A percentile compares a stretch with the other conserved stretches of the same genome.
phyloP scores from a whole-genome alignment of 257 asterid species.

The Solanum ossicruentum region DNA sequence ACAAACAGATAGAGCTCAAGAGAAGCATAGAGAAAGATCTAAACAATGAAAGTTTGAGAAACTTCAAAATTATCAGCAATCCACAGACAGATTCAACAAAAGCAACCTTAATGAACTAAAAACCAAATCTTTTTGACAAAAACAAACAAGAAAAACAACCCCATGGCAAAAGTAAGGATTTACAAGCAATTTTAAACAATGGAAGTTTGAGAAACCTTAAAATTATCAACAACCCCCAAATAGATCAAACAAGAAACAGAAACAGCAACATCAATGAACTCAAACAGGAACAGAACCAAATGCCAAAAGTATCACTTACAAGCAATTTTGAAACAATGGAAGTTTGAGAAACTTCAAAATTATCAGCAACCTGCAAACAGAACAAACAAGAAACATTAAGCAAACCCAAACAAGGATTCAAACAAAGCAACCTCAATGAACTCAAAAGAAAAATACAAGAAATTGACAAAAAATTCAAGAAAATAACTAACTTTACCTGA shows the following conservation, averaged over 20 bases:
- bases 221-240: neutral
- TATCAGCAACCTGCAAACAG: neutral
- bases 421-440: neutral
- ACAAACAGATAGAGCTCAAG: neutral
- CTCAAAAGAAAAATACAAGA: too few species aligned
- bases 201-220: neutral
- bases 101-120: neutral
- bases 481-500: conserved; percentile 20
- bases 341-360: neutral
- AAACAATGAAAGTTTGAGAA: neutral
- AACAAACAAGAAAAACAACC: neutral
- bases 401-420: neutral
- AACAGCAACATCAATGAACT: neutral
- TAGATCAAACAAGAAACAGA: neutral
- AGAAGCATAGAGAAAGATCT: neutral
- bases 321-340: neutral
- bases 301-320: neutral
- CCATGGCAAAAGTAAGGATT: neutral
- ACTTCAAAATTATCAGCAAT: neutral
- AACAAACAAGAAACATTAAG: neutral
- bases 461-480: neutral
- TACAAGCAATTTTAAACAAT: neutral
- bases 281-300: neutral
- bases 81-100: neutral
- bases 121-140: too few species aligned